Evolutionary conservation across 2,329 filamentous ascomycete species (phyloP), one percentile per base, ranked within the genome.

Genomic region (Ophiostoma novo-ulmi): DNA sequence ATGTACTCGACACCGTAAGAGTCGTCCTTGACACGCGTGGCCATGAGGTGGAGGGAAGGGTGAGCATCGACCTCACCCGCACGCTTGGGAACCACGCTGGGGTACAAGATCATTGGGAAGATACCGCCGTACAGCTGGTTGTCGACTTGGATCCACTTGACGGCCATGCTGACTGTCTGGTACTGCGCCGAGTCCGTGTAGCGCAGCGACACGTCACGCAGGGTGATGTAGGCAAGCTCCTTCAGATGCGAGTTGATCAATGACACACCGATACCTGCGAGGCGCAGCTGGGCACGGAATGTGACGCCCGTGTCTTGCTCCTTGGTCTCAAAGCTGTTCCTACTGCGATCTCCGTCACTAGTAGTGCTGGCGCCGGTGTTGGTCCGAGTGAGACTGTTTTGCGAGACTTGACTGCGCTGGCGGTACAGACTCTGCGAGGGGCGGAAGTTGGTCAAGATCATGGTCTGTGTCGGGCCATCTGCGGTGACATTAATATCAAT

Each of bases 101-200:
- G 95, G 78, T 99, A 99, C 71, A 99, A 84, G 39, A 99, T 88
- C 81, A 99, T 97, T 0, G 95, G 95, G 84, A 99, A 99, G 75
- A 99, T 94, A 36, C 96, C 95, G 38, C 96, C 96, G 77, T 99
- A 99, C 17, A 99, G 87, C 79, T 99, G 95, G 76, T 99, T 99
- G 80, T 99, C 95, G 75, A 99, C 92, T 80, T 99, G 95, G 38
- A 99, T 95, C 96, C 96, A 99, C 79, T 99, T 98, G 78, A 98
- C 90, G 0, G 93, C 92, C 68, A 95, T 84, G 67, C 92, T 94
- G 73, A 97, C 81, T 0, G 93, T 98, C 80, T 99, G 95, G 77
- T 97, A 97, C 20, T 97, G 83, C 22, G 89, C 87, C n/a, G 95
- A 98, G 77, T 99, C 95, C 70, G 89, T 93, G 80, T 95, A 97